A percentile compares a stretch with the other conserved stretches of the same genome.
Conservation (phyloP, 2,329 filamentous ascomycete genomes). For the Alternaria arbusti region DNA sequence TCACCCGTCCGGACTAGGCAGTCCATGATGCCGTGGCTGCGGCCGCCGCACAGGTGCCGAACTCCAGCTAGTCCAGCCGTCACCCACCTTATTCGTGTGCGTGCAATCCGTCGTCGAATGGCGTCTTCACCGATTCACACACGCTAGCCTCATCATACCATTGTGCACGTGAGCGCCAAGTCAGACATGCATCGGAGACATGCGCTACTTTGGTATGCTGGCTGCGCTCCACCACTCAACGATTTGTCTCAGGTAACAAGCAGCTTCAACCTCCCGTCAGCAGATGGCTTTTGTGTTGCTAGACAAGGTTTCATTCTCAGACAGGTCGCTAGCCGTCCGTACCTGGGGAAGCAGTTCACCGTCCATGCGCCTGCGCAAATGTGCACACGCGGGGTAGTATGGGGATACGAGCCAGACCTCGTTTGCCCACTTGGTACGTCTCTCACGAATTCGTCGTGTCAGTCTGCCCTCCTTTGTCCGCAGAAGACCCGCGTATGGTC, state of each 20-base stretch:
- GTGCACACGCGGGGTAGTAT: slow-evolving; percentile 28
- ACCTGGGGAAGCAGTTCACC: slow-evolving; percentile 22
- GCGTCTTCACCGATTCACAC: slow-evolving; percentile 23
- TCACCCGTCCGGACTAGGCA: not conserved
- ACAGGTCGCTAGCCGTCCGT: slow-evolving; percentile 22
- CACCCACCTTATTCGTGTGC: not conserved
- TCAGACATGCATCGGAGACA: slow-evolving; percentile 42
- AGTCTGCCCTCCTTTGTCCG: slow-evolving; percentile 1
- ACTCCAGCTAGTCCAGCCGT: not conserved
- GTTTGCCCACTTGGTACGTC: slow-evolving; percentile 2
- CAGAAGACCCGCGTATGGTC: not conserved
- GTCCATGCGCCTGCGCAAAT: slow-evolving; percentile 15
- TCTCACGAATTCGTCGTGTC: not conserved
- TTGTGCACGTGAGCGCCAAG: slow-evolving; percentile 37
- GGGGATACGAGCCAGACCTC: slow-evolving; percentile 17
- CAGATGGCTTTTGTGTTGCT: slow-evolving; percentile 27
- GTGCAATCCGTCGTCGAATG: slow-evolving; percentile 15
- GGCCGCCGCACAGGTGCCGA: slow-evolving; percentile 6
- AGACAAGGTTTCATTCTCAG: slow-evolving; percentile 19
- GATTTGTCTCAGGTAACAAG: slow-evolving; percentile 39
- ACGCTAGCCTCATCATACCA: slow-evolving; percentile 16
- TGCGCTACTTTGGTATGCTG: slow-evolving; percentile 34
- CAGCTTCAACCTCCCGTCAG: slow-evolving; percentile 30
- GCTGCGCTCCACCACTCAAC: slow-evolving; percentile 31
- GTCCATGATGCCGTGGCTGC: slow-evolving; percentile 4